Percentiles rank a stretch among this genome's conserved stretches.
phyloP scores from a whole-genome alignment of 345 rosid species.

The Rhizophora mangle region DNA sequence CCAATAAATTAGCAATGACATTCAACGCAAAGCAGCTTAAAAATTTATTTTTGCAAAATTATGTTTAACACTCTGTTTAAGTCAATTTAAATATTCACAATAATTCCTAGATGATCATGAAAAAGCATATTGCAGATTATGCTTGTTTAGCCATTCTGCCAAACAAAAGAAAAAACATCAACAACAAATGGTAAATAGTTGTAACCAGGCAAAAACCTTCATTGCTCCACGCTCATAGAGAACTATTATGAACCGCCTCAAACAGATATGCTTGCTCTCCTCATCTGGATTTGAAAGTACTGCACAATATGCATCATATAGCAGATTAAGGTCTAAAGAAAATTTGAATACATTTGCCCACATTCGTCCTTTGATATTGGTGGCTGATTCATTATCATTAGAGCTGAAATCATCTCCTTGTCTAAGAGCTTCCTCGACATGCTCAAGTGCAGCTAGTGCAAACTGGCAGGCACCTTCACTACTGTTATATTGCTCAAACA shows the following conservation, averaged over 20 bases:
- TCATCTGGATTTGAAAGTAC: slow-evolving; percentile 97
- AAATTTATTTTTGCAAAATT: too few species aligned
- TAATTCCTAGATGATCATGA: not conserved
- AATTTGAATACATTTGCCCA: slow-evolving; percentile 98
- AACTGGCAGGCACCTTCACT: slow-evolving; percentile 93
- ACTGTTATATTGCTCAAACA: slow-evolving; percentile 81
- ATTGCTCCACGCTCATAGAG: slow-evolving; percentile 76
- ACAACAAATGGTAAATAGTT: not conserved
- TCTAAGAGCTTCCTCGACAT: slow-evolving; percentile 79
- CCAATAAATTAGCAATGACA: too few species aligned
- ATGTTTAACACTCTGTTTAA: too few species aligned
- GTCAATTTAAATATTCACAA: not conserved
- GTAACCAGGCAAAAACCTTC: slow-evolving; percentile 51
- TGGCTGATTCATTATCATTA: slow-evolving; percentile 51
- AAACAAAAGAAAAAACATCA: slow-evolving; percentile 12
- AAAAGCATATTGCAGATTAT: slow-evolving; percentile 1
- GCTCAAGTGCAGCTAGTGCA: slow-evolving; percentile 97
- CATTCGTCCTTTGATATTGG: slow-evolving; percentile 64
- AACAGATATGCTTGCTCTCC: slow-evolving; percentile 89
- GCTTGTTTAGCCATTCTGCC: not conserved
- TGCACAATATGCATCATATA: slow-evolving; percentile 92
- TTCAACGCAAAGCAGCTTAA: too few species aligned
- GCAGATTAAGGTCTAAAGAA: slow-evolving; percentile 76
- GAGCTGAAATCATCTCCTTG: slow-evolving; percentile 31
- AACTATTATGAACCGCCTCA: slow-evolving; percentile 87